Conservation (phyloP, 345 rosid species). For the Arabis hirsuta region DNA sequence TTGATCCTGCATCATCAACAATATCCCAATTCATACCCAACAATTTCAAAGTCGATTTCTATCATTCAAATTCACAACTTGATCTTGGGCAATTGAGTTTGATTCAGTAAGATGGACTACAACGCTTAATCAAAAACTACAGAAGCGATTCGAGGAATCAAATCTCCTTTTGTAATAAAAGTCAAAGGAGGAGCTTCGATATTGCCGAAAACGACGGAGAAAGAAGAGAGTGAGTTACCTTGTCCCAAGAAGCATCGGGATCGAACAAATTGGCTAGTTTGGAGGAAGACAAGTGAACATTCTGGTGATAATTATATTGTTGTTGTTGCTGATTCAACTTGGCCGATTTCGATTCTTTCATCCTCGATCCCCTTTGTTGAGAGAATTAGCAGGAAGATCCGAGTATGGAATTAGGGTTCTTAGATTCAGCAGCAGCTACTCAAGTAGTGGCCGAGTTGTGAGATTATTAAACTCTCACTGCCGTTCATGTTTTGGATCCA, state of each 20-base stretch:
- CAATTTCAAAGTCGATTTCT: background rate
- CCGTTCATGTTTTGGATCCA: conserved; percentile 29
- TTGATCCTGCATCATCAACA: conserved; percentile 70
- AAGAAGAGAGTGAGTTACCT: conserved; percentile 46
- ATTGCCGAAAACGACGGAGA: background rate
- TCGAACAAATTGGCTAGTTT: conserved; percentile 76
- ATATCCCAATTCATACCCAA: background rate
- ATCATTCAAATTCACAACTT: background rate
- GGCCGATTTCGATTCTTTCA: conserved; percentile 62
- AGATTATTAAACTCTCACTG: conserved; percentile 22
- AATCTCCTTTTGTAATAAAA: background rate
- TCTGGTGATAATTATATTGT: conserved; percentile 39
- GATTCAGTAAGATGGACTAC: conserved; percentile 2
- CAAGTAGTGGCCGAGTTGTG: conserved; percentile 22
- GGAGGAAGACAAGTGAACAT: conserved; percentile 73
- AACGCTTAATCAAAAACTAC: background rate
- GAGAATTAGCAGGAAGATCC: background rate
- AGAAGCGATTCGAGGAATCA: background rate
- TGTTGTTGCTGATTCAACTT: conserved; percentile 59
- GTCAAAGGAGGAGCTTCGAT: conserved; percentile 25
- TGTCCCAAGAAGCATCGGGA: conserved; percentile 94
- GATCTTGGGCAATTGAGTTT: no score
- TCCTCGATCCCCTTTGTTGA: conserved; percentile 34
- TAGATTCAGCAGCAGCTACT: background rate
- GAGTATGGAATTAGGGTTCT: conserved; percentile 2